Percentiles rank a stretch among this genome's conserved stretches.
These are phyloP conservation scores for Coniochaeta sp. DNA, from an alignment of 2,329 filamentous ascomycete genomes.

Conservation along the genomic window DNA sequence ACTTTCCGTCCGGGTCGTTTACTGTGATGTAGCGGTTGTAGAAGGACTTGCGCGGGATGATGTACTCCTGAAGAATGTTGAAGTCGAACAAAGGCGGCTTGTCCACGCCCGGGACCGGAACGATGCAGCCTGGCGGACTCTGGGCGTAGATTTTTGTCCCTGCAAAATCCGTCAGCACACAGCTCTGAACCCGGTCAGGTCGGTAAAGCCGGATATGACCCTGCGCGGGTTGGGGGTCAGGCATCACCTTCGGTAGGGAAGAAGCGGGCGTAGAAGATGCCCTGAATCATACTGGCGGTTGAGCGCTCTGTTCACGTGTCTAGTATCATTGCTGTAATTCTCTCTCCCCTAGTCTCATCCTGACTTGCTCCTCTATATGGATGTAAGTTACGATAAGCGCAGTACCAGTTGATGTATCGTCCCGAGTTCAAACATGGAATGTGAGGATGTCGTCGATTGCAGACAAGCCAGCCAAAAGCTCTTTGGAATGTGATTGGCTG, in stretches of 20 bases:
- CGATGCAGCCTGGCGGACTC: slow-evolving; percentile 56
- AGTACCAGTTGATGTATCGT: not conserved
- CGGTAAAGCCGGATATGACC: no score
- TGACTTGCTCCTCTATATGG: not conserved
- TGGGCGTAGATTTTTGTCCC: slow-evolving; percentile 58
- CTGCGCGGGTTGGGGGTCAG: no score
- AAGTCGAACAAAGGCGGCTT: slow-evolving; percentile 72
- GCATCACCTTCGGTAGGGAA: slow-evolving; percentile 58
- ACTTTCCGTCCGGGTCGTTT: slow-evolving; percentile 60
- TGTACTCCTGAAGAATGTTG: slow-evolving; percentile 78
- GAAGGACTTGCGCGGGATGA: slow-evolving; percentile 91
- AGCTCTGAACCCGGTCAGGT: no score
- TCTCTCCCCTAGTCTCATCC: not conserved
- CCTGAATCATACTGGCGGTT: slow-evolving; percentile 49
- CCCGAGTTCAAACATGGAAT: not conserved
- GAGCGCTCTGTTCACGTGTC: not conserved
- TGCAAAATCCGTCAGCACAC: slow-evolving; percentile 15
- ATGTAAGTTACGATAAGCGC: not conserved
- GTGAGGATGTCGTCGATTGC: not conserved
- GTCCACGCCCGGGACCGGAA: slow-evolving; percentile 31
- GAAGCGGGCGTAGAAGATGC: slow-evolving; percentile 65
- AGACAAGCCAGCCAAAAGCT: not conserved
- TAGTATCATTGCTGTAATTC: not conserved
- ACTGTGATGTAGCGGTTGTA: slow-evolving; percentile 86
- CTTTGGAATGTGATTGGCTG: not conserved